phyloP scores from a whole-genome alignment of 192 early-diverging fungal species.

The Coemansia sp. region DNA sequence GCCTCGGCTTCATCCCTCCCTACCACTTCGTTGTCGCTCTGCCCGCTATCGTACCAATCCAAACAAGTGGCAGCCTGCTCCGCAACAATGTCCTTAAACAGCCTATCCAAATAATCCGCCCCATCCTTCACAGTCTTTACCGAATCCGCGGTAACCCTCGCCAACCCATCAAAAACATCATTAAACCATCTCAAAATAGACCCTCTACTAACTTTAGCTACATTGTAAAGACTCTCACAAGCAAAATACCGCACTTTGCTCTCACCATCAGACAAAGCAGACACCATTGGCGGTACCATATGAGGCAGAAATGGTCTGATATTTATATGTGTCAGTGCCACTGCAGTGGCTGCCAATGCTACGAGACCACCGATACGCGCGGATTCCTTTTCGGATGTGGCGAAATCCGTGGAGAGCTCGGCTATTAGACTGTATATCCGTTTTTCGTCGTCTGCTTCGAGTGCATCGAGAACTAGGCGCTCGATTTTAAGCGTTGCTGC shows the following conservation, averaged over 20 bases:
- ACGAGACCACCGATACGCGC: constrained; percentile 93
- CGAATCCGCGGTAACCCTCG: constrained; percentile 83
- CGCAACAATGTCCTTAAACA: constrained; percentile 96
- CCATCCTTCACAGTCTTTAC: constrained; percentile 93
- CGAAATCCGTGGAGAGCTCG: constrained; percentile 83
- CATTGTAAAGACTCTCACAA: constrained; percentile 98
- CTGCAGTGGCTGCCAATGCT: constrained; percentile 83
- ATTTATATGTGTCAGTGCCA: constrained; percentile 79
- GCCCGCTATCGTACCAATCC: constrained; percentile 40
- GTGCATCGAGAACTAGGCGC: constrained; percentile 71
- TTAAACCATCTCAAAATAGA: constrained; percentile 92
- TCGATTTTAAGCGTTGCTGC: constrained; percentile 90
- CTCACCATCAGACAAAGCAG: constrained; percentile 92
- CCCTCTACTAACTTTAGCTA: constrained; percentile 91
- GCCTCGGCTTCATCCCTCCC: not conserved
- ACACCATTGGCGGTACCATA: constrained; percentile 92
- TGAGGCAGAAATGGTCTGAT: constrained; percentile 67
- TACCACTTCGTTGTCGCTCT: not conserved
- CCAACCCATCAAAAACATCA: constrained; percentile 95
- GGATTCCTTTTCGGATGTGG: constrained; percentile 82
- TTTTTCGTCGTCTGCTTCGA: constrained; percentile 56
- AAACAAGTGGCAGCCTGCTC: constrained; percentile 83
- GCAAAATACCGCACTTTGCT: constrained; percentile 96
- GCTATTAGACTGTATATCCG: constrained; percentile 73
- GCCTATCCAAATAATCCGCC: constrained; percentile 88